Evolutionary conservation across 2,329 filamentous ascomycete species (phyloP), one percentile per base, ranked within the genome.

Genomic region (Colletotrichum salicis): DNA sequence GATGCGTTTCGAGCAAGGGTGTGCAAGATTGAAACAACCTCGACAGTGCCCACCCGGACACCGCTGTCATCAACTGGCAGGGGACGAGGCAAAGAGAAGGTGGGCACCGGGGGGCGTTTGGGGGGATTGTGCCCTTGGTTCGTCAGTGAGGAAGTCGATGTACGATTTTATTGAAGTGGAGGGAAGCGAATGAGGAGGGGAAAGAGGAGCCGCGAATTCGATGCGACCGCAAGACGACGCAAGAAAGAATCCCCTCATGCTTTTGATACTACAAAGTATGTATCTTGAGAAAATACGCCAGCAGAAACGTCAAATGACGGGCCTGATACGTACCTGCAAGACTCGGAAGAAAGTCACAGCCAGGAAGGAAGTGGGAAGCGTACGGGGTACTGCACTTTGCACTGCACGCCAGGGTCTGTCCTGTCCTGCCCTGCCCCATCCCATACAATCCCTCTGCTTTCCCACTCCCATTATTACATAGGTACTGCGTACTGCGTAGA

Each of bases 1-100:
- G 70, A 52, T 73, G 68, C 71, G 71, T 73, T 73, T 73, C 68
- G 71, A 73, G 71, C 71, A 73, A 63, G 71, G 69, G 59, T 52
- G 35, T 19, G 45, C 72, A 51, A 65, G 62, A 67, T 72, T 72
- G 70, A 72, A 72, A 72, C 70, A 72, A 71, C 70, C 61, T 65
- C 70, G 67, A 72, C 61, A 61, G 57, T 45, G 62, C 31, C 56
- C 54, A 72, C 61, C 70, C 57, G 57, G 51, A 60, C 37, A 41
- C 67, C 66, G 67, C 57, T 71, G 70, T 66, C 67, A 71, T 72
- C 70, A 58, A 61, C 35, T 71, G 70, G 67, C 61, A 71, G 52
- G 67, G 70, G 35, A 12, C 60, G 37, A 24, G 48, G 29, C 29
- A 27, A 19, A 63, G 13, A 37, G 60, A 11, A 22, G n/a, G 24